Conservation (phyloP, 805 yeast species). For the Monosporozyma siamensis region DNA sequence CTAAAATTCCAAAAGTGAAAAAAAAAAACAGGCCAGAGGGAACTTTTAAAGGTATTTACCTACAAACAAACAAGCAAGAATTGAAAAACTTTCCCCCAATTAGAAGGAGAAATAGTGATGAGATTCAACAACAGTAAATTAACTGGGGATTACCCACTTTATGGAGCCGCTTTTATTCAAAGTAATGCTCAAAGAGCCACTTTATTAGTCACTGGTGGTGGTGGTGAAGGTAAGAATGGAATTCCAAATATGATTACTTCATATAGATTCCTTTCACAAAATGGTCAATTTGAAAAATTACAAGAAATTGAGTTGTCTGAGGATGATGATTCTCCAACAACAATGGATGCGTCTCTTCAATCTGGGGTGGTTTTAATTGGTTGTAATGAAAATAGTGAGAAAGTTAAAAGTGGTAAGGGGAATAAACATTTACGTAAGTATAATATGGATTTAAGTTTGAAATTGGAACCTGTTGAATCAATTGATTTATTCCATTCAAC, state of each 20-base stretch:
- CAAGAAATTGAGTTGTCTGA: slow-evolving; percentile 51
- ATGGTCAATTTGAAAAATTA: slow-evolving; percentile 17
- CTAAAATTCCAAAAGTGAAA: no score
- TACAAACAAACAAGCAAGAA: background rate
- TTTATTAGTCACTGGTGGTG: slow-evolving; percentile 87
- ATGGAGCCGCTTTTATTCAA: slow-evolving; percentile 62
- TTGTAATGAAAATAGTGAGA: slow-evolving; percentile 58
- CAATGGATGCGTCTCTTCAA: slow-evolving; percentile 39
- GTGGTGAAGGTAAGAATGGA: slow-evolving; percentile 92
- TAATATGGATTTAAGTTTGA: slow-evolving; percentile 34
- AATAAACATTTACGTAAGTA: slow-evolving; percentile 66
- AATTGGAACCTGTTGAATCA: slow-evolving; percentile 48
- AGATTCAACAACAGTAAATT: slow-evolving; percentile 16
- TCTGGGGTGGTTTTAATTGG: slow-evolving; percentile 50
- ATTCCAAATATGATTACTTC: slow-evolving; percentile 69
- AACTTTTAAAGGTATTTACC: no score
- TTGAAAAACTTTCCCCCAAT: background rate
- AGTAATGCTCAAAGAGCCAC: slow-evolving; percentile 54
- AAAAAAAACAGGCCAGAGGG: no score
- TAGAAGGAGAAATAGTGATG: slow-evolving; percentile 9
- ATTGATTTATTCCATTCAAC: slow-evolving; percentile 44
- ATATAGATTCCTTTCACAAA: slow-evolving; percentile 35
- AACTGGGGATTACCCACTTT: slow-evolving; percentile 62
- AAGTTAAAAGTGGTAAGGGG: slow-evolving; percentile 45
- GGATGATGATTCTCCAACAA: slow-evolving; percentile 78